A percentile compares a stretch with the other conserved stretches of the same genome.
phyloP scores from a whole-genome alignment of 75 land plant genomes.

The Pinus tabuliformis region DNA sequence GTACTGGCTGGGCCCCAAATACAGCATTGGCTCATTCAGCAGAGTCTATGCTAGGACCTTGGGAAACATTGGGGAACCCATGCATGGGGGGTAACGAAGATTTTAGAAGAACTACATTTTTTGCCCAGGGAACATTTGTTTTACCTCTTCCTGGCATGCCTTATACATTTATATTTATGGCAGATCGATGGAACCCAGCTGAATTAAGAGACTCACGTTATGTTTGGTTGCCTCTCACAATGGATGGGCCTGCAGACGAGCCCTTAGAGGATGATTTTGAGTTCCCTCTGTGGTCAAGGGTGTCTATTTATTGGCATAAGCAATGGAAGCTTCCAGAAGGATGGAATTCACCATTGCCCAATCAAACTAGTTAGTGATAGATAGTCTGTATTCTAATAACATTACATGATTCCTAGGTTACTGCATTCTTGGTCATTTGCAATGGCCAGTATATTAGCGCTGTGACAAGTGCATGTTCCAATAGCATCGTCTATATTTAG shows the following conservation, averaged over 20 bases:
- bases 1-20: conserved; percentile 98
- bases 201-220: conserved; percentile 92
- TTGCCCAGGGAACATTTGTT: conserved; percentile 92
- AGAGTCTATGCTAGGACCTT: conserved; percentile 97
- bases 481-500: no score
- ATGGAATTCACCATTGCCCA: conserved; percentile 31
- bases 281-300: conserved; percentile 88
- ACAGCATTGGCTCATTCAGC: conserved; percentile 93
- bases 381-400: no score
- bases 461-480: no score
- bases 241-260: conserved; percentile 77
- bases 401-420: no score
- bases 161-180: conserved; percentile 83
- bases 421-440: no score
- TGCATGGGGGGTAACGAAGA: conserved; percentile 81
- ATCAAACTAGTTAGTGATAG: not conserved
- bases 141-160: conserved; percentile 80
- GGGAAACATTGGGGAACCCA: conserved; percentile 97
- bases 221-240: conserved; percentile 86
- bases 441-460: no score
- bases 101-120: conserved; percentile 74
- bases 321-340: conserved; percentile 87
- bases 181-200: conserved; percentile 94
- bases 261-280: conserved; percentile 83
- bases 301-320: conserved; percentile 86